Evolutionary conservation across 1,139 yeast species (phyloP).

Genomic region (Pichia sp.): DNA sequence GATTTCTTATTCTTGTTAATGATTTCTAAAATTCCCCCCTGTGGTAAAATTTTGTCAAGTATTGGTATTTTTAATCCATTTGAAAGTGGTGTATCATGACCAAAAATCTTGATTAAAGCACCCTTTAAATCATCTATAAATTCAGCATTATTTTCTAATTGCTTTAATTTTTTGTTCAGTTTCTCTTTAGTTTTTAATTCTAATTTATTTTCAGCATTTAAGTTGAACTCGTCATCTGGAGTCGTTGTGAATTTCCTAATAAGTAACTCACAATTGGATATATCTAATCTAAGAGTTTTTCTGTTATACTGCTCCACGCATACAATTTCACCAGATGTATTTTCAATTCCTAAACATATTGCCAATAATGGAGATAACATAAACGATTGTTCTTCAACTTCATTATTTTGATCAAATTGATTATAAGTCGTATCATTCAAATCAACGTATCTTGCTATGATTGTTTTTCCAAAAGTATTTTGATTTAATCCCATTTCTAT

Average conservation of each 20-base stretch:
- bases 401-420: not conserved
- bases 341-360: conserved; percentile 49
- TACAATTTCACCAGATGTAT: conserved; percentile 48
- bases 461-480: conserved; percentile 10
- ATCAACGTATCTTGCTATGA: conserved; percentile 42
- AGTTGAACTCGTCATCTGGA: not conserved
- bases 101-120: conserved; percentile 5
- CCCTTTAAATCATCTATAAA: conserved; percentile 8
- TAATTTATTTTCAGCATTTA: conserved; percentile 2
- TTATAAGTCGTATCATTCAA: not conserved
- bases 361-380: conserved; percentile 36
- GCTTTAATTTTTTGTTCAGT: conserved; percentile 28
- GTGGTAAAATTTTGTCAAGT: conserved; percentile 41
- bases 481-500: conserved; percentile 10
- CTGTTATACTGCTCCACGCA: conserved; percentile 39
- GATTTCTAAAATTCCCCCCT: conserved; percentile 52
- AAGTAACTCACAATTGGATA: conserved; percentile 5
- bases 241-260: conserved; percentile 53
- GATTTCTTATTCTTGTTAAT: conserved; percentile 5
- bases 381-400: conserved; percentile 2
- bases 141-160: conserved; percentile 19
- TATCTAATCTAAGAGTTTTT: conserved; percentile 9
- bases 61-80: conserved; percentile 45
- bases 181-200: conserved; percentile 19
- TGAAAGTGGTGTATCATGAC: conserved; percentile 34